Base-by-base conservation (phyloP, 2,329 filamentous ascomycete genomes). In the Zymoseptoria passerinii region DNA sequence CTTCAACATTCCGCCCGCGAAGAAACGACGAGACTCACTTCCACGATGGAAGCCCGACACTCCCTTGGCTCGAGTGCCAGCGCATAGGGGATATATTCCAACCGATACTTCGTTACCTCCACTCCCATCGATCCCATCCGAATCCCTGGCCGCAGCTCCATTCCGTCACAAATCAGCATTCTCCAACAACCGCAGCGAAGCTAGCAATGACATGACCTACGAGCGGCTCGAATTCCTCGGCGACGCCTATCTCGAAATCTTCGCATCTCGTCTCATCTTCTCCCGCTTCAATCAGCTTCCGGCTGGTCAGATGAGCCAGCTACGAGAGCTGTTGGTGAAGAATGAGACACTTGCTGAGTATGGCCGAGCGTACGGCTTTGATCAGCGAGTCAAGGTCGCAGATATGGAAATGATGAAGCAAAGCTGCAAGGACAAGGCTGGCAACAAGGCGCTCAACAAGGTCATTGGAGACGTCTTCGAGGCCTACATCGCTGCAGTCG, bases 171-270 rank as follows among this genome's bases (percentile, higher is more conserved):
- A 67, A 48, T 72, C 71, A 18, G 60, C 57, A 49, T 49, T 59
- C 40, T 56, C 55, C 8, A 55, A 52, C 57, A 64, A 65, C 53
- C 65, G 66, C 48, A 64, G 61, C 20, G 56, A 63, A 35, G 66
- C 65, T 23, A 50, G 63, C 48, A 52, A 56, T 7, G 60, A 70
- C 10, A 57, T 71, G 28, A 75, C 78, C 67, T 96, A 96, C 72
- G 92, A 96, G 68, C 83, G 84, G 18, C 82, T 96, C 6, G 92
- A 97, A 73, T 91, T 92, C 76, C 79, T 96, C 7, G 92, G 92
- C 6, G 92, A 97, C 71, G 87, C 89, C 19, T 92, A 92, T 66
- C 78, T 95, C 54, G 88, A 95, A 68, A 75, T 91, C 54, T 84
- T 91, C 52, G 83, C 91, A 5, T 86, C 88, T 0, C 81, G 84